A percentile compares a stretch with the other conserved stretches of the same genome.
phyloP scores from a whole-genome alignment of 1,139 yeast species.

The Nakaseomyces glabratus region DNA sequence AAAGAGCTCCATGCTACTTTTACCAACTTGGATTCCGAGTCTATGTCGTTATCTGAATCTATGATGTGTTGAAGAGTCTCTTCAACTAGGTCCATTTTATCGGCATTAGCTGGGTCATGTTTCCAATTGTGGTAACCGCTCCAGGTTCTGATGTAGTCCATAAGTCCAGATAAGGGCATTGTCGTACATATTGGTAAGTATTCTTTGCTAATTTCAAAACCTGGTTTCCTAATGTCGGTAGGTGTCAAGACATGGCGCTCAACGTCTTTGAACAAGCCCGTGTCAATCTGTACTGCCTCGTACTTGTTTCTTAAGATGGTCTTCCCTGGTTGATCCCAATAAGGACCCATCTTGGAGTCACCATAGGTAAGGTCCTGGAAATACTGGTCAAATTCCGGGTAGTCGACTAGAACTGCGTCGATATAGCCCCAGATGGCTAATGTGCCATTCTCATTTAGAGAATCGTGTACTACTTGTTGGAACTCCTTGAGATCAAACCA shows the following conservation, averaged over 20 bases:
- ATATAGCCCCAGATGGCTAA: conserved; percentile 72
- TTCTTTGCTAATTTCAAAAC: conserved; percentile 10
- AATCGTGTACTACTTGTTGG: conserved; percentile 42
- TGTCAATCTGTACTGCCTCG: conserved; percentile 37
- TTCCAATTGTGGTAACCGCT: conserved; percentile 63
- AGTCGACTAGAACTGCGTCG: conserved; percentile 47
- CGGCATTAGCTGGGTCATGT: conserved; percentile 26
- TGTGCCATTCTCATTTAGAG: conserved; percentile 52
- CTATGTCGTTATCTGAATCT: conserved; percentile 26
- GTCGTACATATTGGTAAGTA: conserved; percentile 37
- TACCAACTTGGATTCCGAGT: conserved; percentile 21
- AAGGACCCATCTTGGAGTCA: conserved; percentile 49
- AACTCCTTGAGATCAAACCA: conserved; percentile 57
- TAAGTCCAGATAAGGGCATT: conserved; percentile 38
- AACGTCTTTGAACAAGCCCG: conserved; percentile 35
- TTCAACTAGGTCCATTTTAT: conserved; percentile 18
- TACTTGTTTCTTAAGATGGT: conserved; percentile 39
- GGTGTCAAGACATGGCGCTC: conserved; percentile 34
- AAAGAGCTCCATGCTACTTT: conserved; percentile 26
- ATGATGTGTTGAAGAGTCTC: conserved; percentile 21
- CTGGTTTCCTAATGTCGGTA: conserved; percentile 20
- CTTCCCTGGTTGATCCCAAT: conserved; percentile 69
- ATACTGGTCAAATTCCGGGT: conserved; percentile 32
- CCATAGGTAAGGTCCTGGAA: conserved; percentile 33
- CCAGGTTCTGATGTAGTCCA: conserved; percentile 52